phyloP scores from a whole-genome alignment of 306 rosid genomes.

The Cicer judaicum region DNA sequence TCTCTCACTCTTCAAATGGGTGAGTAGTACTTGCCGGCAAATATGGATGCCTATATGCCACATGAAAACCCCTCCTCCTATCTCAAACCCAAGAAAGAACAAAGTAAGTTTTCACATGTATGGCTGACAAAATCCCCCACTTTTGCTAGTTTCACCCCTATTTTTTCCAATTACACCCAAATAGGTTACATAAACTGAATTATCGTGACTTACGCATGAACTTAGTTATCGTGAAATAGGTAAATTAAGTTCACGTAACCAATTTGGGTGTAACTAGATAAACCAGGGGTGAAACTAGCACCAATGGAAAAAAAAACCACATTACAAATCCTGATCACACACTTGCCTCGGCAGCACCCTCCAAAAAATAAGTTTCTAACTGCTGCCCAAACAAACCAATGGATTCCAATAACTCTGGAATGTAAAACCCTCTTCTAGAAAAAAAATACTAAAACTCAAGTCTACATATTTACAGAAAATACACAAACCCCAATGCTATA shows the following conservation, averaged over 20 bases:
- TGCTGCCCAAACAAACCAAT: not conserved
- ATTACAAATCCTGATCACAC: not conserved
- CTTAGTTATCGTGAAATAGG: too few relatives aligned
- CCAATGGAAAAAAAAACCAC: not conserved
- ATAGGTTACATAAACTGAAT: too few relatives aligned
- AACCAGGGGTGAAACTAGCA: too few relatives aligned
- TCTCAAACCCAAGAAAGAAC: not conserved
- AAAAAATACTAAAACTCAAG: constrained; percentile 15
- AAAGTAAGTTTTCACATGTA: not conserved
- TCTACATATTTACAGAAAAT: not conserved
- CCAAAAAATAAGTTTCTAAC: not conserved
- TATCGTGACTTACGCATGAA: too few relatives aligned
- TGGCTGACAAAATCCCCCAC: not conserved
- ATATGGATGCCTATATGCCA: not conserved
- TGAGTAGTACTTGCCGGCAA: not conserved
- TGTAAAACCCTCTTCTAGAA: constrained; percentile 7
- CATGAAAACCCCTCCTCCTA: not conserved
- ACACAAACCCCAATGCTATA: constrained; percentile 27
- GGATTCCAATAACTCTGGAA: constrained; percentile 18
- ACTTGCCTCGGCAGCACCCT: constrained; percentile 12
- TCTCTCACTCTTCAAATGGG: not conserved
- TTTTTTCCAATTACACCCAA: too few relatives aligned
- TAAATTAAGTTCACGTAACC: too few relatives aligned
- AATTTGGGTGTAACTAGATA: too few relatives aligned
- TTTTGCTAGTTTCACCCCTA: too few relatives aligned